Base-by-base conservation (phyloP, 345 rosid genomes). In the Dimocarpus longan region DNA sequence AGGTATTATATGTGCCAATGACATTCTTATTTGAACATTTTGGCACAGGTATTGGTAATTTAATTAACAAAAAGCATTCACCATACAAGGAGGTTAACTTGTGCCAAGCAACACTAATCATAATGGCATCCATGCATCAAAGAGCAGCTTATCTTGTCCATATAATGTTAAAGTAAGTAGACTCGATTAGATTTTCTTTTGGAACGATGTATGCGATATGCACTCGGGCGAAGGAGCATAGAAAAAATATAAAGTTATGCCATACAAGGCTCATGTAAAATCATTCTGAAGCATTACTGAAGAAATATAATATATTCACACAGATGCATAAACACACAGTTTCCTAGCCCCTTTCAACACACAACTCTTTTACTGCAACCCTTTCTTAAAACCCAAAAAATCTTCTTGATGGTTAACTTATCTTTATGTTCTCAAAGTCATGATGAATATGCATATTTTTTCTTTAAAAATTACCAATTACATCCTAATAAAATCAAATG, bases 111-210 rank as follows among this genome's bases (percentile, higher is more conserved):
- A 12, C 54, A 54, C 21, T 54, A 43, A 43, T 4, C 71, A n/a
- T 43, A 11, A 68, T n/a, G 10, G 54, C 71, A 68, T 68, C 71
- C 56, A 68, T 68, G 56, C 71, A 5, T 42, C 22, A 43, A 26
- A 68, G 5, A 12, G 22, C 37, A 68, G 54, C 54, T 42, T 43
- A 68, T 68, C 28, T 42, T 68, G 54, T n/a, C 40, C 12, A 68
- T 10, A 68, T 43, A n/a, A 68, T n/a, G 32, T 10, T 28, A 68
- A 52, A 1, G 13, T 39, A 15, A 28, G 43, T n/a, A 0, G 44
- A 71, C 18, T 52, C 8, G 0, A 10, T 71, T 71, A 54, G 16
- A 28, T 54, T 19, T 54, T 52, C 12, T 8, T 68, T 68, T 40
- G 12, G 16, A 42, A 4, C 0, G 59, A 54, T n/a, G 59, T 54